Percentiles rank a stretch among this genome's conserved stretches.
phyloP scores from a whole-genome alignment of 257 asterid genomes.

The Linderniella brevidens region DNA sequence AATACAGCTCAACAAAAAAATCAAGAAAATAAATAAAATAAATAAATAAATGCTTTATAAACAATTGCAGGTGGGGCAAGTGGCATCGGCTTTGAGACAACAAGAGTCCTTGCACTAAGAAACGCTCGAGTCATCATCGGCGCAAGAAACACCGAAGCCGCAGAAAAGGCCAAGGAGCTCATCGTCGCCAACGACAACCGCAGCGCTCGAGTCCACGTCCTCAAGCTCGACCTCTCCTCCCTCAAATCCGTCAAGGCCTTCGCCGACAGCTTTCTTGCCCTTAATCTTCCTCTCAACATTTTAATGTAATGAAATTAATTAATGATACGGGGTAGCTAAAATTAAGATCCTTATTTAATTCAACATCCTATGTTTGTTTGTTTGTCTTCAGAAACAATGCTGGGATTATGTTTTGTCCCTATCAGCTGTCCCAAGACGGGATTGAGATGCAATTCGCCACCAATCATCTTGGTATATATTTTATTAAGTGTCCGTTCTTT shows the following conservation, averaged over 20 bases:
- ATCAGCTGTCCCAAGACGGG: constrained; percentile 64
- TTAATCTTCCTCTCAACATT: constrained; percentile 76
- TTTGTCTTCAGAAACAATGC: constrained; percentile 68
- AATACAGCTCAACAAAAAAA: no score
- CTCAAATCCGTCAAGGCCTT: constrained; percentile 47
- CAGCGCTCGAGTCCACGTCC: constrained; percentile 44
- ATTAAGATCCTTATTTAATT: no score
- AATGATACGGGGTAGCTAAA: neutral
- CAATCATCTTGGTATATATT: constrained; percentile 59
- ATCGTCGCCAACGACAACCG: constrained; percentile 25
- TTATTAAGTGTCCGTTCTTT: neutral
- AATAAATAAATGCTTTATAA: neutral
- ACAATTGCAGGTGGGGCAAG: constrained; percentile 59
- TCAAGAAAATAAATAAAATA: no score
- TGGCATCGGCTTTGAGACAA: constrained; percentile 82
- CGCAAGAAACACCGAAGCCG: constrained; percentile 66
- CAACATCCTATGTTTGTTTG: no score
- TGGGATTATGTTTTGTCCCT: constrained; percentile 85
- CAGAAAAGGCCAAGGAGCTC: constrained; percentile 45
- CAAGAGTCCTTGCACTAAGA: constrained; percentile 56
- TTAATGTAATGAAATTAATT: constrained; percentile 29
- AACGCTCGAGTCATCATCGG: constrained; percentile 64
- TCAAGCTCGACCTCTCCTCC: constrained; percentile 61
- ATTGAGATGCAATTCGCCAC: constrained; percentile 86
- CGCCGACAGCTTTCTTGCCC: constrained; percentile 39